Evolutionary conservation across 257 asterid genomes (phyloP), one percentile per base, ranked within the genome.

Genomic region (Perilla frutescens): DNA sequence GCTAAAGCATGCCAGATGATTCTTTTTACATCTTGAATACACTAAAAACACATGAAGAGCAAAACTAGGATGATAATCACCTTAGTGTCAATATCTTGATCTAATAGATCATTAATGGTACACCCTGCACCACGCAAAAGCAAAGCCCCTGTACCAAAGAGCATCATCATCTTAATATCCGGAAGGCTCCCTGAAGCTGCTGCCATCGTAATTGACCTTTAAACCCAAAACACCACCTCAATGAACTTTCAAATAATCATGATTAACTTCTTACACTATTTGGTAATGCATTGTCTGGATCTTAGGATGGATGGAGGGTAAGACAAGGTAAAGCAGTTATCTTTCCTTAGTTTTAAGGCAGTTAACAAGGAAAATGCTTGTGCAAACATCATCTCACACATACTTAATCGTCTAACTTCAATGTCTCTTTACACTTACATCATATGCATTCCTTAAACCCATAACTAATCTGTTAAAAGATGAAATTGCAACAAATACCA

Each of bases 91-190:
- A 94, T 89, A 80, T 94, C 97, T 51, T 88, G 88, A 81, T 94
- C 98, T 47, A 94, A 88, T 39, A 89, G 87, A 87, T 94, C 98
- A 79, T 94, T 94, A 9, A 90, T 2, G 1, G 98, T 91, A 81
- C 98, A 94, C 44, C 96, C 98, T 34, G 97, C 98, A 60, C 97
- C 98, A 40, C 98, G 95, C 84, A 91, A 79, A 62, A 88, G 84
- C 78, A 91, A 78, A 26, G 98, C 95, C 75, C 98, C 96, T 2
- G 86, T 86, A 72, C 96, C 98, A 76, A 94, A 94, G 76, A 94
- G 82, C 68, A 84, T 68, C 92, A 94, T 83, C 96, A 87, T 86
- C 84, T 90, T 94, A 64, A 88, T 31, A 85, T 91, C 96, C 10
- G 98, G 98, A 45, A 94, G 70, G 77, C 86, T 87, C 77, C 96